Evolutionary conservation across 83 land plant species (phyloP), one percentile per base, ranked within the genome.

Genomic region (Thuja plicata): DNA sequence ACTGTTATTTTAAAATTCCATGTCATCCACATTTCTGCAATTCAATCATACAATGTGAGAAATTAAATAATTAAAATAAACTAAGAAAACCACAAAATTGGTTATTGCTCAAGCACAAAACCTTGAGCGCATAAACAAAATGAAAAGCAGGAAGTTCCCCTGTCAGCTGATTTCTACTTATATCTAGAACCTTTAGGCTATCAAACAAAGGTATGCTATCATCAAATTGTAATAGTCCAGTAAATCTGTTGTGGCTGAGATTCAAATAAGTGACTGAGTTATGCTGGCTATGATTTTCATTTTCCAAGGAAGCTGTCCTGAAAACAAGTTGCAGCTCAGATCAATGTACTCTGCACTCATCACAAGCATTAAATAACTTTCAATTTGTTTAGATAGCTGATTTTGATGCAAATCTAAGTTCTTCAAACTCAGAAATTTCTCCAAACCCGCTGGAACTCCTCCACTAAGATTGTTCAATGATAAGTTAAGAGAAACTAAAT

Each of bases 81-180:
- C n/a, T n/a, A n/a, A n/a, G n/a, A 73, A 87, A 90, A 13, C 98
- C 98, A 48, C 92, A 83, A 87, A 96, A 96, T 57, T 45, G 89
- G 87, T 96, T 96, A 89, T 94, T 93, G 60, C 92, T 88, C 79
- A 96, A 94, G 66, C 91, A 91, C 84, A 96, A 89, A 73, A 95
- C 93, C 87, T 93, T 91, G 27, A 96, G 97, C 45, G 92, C 94
- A 91, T 95, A 96, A 15, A 93, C 94, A 92, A 94, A 96, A 80
- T 91, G 89, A 79, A 96, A 96, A 46, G 91, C 96, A 66, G 98
- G 98, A 84, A 96, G 89, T 88, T 93, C 94, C 55, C 98, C 98
- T 35, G 94, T 89, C 24, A 96, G 87, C 48, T 91, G 88, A 91
- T 96, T 96, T 88, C 92, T 91, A 91, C 98, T 96, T 78, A 96